Percentiles rank a stretch among this genome's conserved stretches.
These are phyloP conservation scores for Balakata baccata DNA, from an alignment of 345 rosid genomes.

Conservation along the genomic window DNA sequence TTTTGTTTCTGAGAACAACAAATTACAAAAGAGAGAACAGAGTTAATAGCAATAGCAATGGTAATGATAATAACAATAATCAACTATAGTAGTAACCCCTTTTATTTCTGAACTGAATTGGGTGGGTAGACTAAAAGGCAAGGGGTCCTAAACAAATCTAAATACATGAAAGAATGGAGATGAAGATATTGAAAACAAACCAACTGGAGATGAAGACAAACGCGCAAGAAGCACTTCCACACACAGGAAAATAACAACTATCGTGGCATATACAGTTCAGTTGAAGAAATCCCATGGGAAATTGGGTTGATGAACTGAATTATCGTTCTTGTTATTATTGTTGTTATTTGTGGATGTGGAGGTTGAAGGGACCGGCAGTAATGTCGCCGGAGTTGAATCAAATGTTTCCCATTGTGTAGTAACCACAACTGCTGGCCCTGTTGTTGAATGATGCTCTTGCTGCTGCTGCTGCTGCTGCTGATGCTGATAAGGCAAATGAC, in stretches of 20 bases:
- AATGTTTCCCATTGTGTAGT: slow-evolving; percentile 95
- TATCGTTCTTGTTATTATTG: slow-evolving; percentile 24
- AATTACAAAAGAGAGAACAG: slow-evolving; percentile 6
- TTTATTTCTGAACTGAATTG: slow-evolving; percentile 47
- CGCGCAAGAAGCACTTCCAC: slow-evolving; percentile 52
- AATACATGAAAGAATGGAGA: slow-evolving; percentile 82
- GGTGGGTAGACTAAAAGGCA: slow-evolving; percentile 5
- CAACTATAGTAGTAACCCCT: slow-evolving; percentile 39
- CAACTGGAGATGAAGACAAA: slow-evolving; percentile 33
- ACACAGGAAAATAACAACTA: slow-evolving; percentile 34
- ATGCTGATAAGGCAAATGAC: slow-evolving; percentile 16
- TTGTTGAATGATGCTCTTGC: slow-evolving; percentile 37
- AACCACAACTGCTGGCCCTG: slow-evolving; percentile 52
- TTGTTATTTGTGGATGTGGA: slow-evolving; percentile 19
- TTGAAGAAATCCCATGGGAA: slow-evolving; percentile 94
- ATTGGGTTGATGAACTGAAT: slow-evolving; percentile 48
- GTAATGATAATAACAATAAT: slow-evolving; percentile 10
- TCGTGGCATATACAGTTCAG: slow-evolving; percentile 25
- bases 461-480: slow-evolving; percentile 39
- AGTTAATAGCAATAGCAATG: slow-evolving; percentile 9
- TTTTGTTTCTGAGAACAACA: slow-evolving; percentile 6
- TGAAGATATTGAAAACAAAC: slow-evolving; percentile 27
- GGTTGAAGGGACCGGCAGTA: slow-evolving; percentile 36
- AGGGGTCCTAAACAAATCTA: slow-evolving; percentile 50
- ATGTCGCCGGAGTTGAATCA: slow-evolving; percentile 44